Evolutionary conservation across 2,329 filamentous ascomycete species (phyloP).

Genomic region (Proliferodiscus dingleyae): DNA sequence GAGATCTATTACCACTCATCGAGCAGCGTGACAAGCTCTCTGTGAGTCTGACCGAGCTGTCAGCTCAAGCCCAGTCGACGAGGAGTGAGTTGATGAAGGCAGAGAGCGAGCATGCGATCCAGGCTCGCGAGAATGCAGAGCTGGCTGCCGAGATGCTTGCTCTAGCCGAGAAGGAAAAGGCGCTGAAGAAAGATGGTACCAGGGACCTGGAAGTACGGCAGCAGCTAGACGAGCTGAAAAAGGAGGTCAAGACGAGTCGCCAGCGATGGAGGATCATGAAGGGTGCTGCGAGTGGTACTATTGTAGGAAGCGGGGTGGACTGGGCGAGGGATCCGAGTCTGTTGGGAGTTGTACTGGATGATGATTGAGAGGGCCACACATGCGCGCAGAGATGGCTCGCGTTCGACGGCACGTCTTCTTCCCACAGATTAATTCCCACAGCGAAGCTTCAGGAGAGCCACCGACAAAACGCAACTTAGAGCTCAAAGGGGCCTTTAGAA

Average conservation of each 20-base stretch:
- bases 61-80: conserved; percentile 46
- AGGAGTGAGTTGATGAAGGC: conserved; percentile 49
- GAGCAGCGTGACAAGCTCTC: conserved; percentile 64
- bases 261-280: conserved; percentile 72
- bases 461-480: too few relatives aligned
- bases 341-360: conserved; percentile 66
- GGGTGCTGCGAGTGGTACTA: conserved; percentile 69
- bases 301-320: conserved; percentile 77
- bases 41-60: conserved; percentile 55
- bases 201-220: conserved; percentile 46
- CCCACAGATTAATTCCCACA: too few relatives aligned
- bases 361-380: conserved; percentile 49
- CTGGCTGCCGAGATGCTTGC: conserved; percentile 59
- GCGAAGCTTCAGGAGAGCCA: too few relatives aligned
- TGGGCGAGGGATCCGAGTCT: conserved; percentile 69
- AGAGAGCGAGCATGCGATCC: conserved; percentile 53
- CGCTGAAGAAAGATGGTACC: conserved; percentile 49
- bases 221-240: conserved; percentile 56
- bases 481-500: too few relatives aligned
- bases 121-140: conserved; percentile 56
- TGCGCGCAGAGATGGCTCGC: too few relatives aligned
- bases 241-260: conserved; percentile 55
- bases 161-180: conserved; percentile 53
- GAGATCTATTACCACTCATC: conserved; percentile 56
- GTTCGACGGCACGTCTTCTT: too few relatives aligned